Base-by-base conservation (phyloP, 164 flowering plant genomes). In the Hamamelis virginiana region DNA sequence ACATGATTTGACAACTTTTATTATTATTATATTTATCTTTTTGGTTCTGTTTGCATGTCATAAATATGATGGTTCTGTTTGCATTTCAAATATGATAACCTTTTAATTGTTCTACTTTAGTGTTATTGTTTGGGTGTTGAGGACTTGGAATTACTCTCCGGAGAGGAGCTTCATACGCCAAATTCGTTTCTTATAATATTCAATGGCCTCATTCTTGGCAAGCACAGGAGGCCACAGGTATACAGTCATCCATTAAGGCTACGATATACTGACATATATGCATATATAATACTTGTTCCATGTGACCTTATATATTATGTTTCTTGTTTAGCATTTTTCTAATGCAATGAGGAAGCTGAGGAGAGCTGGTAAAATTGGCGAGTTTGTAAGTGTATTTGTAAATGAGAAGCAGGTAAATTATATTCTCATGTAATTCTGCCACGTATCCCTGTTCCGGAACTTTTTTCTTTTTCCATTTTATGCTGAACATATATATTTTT, bases 191-290 rank as follows among this genome's bases (percentile, higher is more conserved):
- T 96, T 68, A 86, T 95, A 59, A 84, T 92, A 52, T 82, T 89
- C 52, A 95, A 95, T 83, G 99, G 99, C 67, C 85, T 83, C 19
- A 91, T 96, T 67, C 91, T 96, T 66, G 98, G 99, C 62, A 96
- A 91, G 83, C 98, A 96, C 77, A 72, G 88, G 73, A 80, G 73
- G 62, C 94, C 98, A 61, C 84, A 88, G 89, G 98, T 91, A 74
- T 10, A 22, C 0, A 22, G 1, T 62, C 16, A 14, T 46, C 22
- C 22, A 14, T 60, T 23, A 22, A 47, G 45, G 41, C 6, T 33
- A 33, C 41, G 2, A 33, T 33, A 33, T 33, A 33, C n/a, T n/a
- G n/a, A n/a, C 41, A 33, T 33, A 6, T 6, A 33, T 33, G 41
- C 41, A 33, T 33, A 6, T 6, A 33, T 33, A 33, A n/a, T n/a